Evolutionary conservation across 2,329 filamentous ascomycete species (phyloP).

Genomic region (Aspergillus glaucus): DNA sequence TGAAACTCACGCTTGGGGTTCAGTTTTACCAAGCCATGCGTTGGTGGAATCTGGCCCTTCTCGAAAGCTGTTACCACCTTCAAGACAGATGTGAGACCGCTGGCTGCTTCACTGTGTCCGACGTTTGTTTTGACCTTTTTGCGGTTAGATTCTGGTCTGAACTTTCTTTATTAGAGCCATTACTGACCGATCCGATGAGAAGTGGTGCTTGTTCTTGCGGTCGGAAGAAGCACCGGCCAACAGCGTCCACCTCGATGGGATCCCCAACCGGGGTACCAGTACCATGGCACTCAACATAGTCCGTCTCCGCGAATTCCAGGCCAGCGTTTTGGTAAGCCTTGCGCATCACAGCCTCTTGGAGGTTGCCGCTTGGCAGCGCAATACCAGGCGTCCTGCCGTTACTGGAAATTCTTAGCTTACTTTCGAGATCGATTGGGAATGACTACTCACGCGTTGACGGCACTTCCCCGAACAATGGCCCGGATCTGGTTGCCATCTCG

Average conservation of each 20-base stretch:
- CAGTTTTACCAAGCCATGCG: constrained; percentile 14
- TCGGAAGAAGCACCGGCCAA: constrained; percentile 7
- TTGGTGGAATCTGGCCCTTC: constrained; percentile 18
- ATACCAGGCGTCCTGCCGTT: constrained; percentile 17
- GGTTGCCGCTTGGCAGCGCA: constrained; percentile 20
- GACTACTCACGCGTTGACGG: constrained; percentile 6
- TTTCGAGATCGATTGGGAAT: not conserved
- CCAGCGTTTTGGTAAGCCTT: constrained; percentile 32
- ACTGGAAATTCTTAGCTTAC: not conserved
- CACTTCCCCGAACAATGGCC: constrained; percentile 13
- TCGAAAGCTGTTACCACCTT: constrained; percentile 18
- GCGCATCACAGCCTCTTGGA: constrained; percentile 36
- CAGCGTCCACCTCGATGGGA: constrained; percentile 21
- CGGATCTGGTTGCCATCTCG: constrained; percentile 19
- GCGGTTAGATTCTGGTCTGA: no score
- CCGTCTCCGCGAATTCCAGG: constrained; percentile 22
- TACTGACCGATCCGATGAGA: constrained; percentile 2
- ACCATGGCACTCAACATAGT: constrained; percentile 40
- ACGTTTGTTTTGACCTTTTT: constrained; percentile 22
- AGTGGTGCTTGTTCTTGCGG: not conserved
- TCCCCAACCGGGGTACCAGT: constrained; percentile 36
- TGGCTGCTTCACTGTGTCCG: constrained; percentile 19
- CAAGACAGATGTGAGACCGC: constrained; percentile 19
- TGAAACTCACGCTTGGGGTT: constrained; percentile 12
- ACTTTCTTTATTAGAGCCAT: constrained; percentile 7